Conservation (phyloP, 2,329 filamentous ascomycete genomes). For the Drechslerella dactyloides region DNA sequence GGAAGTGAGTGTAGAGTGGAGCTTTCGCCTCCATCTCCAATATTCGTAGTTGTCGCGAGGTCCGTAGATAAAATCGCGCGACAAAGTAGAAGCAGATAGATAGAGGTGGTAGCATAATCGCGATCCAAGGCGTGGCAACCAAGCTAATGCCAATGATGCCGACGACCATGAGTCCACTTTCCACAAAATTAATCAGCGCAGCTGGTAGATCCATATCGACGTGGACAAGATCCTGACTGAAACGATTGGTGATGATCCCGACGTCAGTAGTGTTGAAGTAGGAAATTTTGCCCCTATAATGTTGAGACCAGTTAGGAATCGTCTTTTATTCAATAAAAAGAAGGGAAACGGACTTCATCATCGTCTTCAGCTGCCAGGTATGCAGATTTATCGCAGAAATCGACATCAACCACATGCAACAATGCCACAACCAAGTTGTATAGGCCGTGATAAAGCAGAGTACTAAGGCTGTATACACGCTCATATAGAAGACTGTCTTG, state of each 20-base stretch:
- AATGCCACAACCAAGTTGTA: constrained; percentile 25
- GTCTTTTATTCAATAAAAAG: not conserved
- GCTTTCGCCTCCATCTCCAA: constrained; percentile 60
- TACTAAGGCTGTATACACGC: constrained; percentile 33
- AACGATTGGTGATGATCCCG: constrained; percentile 57
- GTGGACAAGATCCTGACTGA: constrained; percentile 56
- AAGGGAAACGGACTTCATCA: constrained; percentile 34
- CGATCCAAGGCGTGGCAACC: constrained; percentile 52
- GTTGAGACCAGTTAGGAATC: too few species aligned
- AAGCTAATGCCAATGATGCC: constrained; percentile 28
- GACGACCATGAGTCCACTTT: constrained; percentile 22
- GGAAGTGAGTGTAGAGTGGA: constrained; percentile 59
- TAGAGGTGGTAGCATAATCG: constrained; percentile 54
- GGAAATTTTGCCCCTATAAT: constrained; percentile 48
- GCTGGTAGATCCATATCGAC: constrained; percentile 58
- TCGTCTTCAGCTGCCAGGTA: constrained; percentile 35
- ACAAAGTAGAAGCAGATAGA: constrained; percentile 54
- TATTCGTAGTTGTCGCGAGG: constrained; percentile 60
- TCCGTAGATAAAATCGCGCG: constrained; percentile 59
- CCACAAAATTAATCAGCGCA: constrained; percentile 27
- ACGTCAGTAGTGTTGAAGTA: constrained; percentile 57
- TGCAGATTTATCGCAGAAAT: constrained; percentile 34
- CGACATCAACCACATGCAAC: constrained; percentile 26
- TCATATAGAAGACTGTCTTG: constrained; percentile 46
- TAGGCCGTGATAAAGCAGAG: constrained; percentile 8